A percentile compares a stretch with the other conserved stretches of the same genome.
Conservation (phyloP, 2,329 filamentous ascomycete genomes). For the Ambrosiella xylebori region DNA sequence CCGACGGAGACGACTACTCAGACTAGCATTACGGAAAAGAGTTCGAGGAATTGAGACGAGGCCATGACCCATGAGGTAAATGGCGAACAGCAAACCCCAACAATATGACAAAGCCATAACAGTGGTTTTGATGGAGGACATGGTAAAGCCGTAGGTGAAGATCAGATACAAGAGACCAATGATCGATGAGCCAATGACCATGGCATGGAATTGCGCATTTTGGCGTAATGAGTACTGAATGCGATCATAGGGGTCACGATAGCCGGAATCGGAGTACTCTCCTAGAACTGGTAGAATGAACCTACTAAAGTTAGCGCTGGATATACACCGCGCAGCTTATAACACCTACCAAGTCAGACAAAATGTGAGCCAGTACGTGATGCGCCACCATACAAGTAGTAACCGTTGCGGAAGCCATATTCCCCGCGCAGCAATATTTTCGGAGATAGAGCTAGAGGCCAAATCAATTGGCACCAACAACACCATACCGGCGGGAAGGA, state of each 20-base stretch:
- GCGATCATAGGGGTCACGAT: constrained; percentile 67
- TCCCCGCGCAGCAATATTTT: constrained; percentile 53
- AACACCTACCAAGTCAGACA: constrained; percentile 64
- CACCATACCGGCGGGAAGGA: constrained; percentile 77
- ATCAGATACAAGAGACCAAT: constrained; percentile 72
- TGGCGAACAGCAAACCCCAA: constrained; percentile 79
- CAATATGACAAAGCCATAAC: constrained; percentile 91
- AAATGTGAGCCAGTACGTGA: constrained; percentile 96
- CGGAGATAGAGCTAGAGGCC: constrained; percentile 62
- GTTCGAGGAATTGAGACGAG: constrained; percentile 76
- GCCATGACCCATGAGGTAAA: constrained; percentile 96
- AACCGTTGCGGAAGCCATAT: constrained; percentile 73
- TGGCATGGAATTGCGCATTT: constrained; percentile 78
- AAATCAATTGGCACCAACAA: constrained; percentile 91
- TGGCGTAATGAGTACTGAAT: constrained; percentile 69
- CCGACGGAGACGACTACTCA: constrained; percentile 54
- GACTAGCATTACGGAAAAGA: constrained; percentile 62
- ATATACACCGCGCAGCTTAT: neutral
- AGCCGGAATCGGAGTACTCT: constrained; percentile 88
- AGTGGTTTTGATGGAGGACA: constrained; percentile 59
- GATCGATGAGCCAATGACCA: constrained; percentile 52
- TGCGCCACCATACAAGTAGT: constrained; percentile 77
- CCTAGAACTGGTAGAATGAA: constrained; percentile 81
- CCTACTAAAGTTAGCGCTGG: constrained; percentile 27
- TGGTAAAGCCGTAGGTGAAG: constrained; percentile 55